Evolutionary conservation across 345 rosid species (phyloP).

Genomic region (Citrus reticulata): DNA sequence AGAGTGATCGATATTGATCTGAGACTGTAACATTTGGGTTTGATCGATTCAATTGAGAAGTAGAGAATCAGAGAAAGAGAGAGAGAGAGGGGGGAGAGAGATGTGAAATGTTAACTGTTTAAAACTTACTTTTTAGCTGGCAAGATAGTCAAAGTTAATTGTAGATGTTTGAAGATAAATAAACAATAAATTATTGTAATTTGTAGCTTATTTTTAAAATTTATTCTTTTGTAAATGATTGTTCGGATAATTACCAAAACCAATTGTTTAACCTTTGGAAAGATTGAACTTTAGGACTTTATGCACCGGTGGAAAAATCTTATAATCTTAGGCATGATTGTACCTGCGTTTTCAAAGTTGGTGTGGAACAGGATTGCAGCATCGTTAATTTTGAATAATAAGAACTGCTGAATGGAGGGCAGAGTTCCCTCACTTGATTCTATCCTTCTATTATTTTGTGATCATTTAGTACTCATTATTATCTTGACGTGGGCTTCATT

Average conservation of each 20-base stretch:
- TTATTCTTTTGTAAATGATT: not conserved
- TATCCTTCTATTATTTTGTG: not conserved
- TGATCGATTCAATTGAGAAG: not conserved
- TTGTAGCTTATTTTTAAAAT: not conserved
- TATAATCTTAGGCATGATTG: not conserved
- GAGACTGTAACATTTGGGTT: not conserved
- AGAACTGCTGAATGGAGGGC: not conserved
- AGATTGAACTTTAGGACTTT: not conserved
- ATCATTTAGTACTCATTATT: not conserved
- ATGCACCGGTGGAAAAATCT: not conserved
- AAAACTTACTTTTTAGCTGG: slow-evolving; percentile 1
- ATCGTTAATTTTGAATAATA: not conserved
- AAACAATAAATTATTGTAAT: not conserved
- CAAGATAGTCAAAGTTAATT: not conserved
- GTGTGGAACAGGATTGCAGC: not conserved
- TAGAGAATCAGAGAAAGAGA: not conserved
- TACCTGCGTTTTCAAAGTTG: not conserved
- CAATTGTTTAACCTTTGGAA: not conserved
- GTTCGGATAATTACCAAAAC: too few species aligned
- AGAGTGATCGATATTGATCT: not conserved
- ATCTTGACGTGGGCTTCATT: not conserved
- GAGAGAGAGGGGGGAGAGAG: not conserved
- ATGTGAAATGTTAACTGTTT: not conserved
- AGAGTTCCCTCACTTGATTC: not conserved
- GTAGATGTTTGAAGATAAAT: not conserved